Conservation (phyloP, 164 flowering plant genomes). For the Protea cynaroides region DNA sequence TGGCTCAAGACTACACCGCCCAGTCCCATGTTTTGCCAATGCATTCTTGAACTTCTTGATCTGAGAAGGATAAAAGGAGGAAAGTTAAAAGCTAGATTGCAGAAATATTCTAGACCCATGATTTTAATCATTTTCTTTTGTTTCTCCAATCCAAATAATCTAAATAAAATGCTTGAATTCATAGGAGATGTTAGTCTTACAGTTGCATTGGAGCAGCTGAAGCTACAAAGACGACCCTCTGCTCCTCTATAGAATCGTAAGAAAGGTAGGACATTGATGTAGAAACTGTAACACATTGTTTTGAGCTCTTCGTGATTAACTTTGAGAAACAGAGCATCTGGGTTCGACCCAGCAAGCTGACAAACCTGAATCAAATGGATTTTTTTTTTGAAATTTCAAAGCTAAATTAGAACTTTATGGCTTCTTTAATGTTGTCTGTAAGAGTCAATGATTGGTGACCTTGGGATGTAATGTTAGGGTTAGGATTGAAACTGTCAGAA, state of each 20-base stretch:
- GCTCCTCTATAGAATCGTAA: conserved; percentile 70
- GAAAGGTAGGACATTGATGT: conserved; percentile 69
- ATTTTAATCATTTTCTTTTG: too few relatives aligned
- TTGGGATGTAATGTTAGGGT: conserved; percentile 95
- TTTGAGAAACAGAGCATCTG: conserved; percentile 50
- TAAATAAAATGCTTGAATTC: neutral
- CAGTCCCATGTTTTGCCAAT: conserved; percentile 53
- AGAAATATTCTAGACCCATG: neutral
- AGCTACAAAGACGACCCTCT: conserved; percentile 61
- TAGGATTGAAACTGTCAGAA: too few relatives aligned
- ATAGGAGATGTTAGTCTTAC: conserved; percentile 27
- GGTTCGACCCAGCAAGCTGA: conserved; percentile 63
- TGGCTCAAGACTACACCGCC: conserved; percentile 48
- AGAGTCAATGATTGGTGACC: too few relatives aligned
- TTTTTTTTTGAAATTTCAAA: neutral
- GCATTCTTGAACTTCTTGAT: conserved; percentile 85
- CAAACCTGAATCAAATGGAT: conserved; percentile 18
- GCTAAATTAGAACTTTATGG: neutral
- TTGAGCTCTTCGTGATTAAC: conserved; percentile 63
- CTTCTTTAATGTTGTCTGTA: neutral
- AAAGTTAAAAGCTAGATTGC: neutral
- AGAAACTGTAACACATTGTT: conserved; percentile 50
- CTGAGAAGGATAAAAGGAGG: conserved; percentile 24
- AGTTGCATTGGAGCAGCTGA: conserved; percentile 81
- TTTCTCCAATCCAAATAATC: neutral